A percentile compares a stretch with the other conserved stretches of the same genome.
These are phyloP conservation scores for Dendrobium nobile DNA, from an alignment of 106 monocot genomes.

Conservation along the genomic window DNA sequence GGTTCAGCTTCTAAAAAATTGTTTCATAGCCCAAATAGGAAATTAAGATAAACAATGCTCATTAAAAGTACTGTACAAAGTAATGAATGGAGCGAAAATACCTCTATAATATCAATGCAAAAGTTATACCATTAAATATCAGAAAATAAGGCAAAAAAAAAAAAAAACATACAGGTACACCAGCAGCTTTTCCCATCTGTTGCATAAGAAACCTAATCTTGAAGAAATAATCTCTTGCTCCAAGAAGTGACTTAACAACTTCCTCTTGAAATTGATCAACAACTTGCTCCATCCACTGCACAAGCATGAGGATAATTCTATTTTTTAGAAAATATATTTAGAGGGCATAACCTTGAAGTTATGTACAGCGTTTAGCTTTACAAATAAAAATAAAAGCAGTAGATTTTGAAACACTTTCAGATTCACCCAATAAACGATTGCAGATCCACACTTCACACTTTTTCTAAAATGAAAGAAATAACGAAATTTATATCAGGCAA, in stretches of 20 bases:
- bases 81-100: background rate
- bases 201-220: conserved; percentile 77
- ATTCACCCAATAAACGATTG: background rate
- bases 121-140: background rate
- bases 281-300: conserved; percentile 70
- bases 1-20: too few species aligned
- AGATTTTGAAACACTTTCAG: background rate
- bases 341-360: background rate
- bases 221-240: conserved; percentile 64
- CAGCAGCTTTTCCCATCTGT: conserved; percentile 76
- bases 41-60: background rate
- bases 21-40: too few species aligned
- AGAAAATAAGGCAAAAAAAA: background rate
- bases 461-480: too few species aligned
- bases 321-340: background rate
- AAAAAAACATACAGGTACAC: conserved; percentile 64
- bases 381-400: background rate
- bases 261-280: conserved; percentile 35
- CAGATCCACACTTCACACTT: too few species aligned
- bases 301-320: background rate
- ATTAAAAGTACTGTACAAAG: background rate
- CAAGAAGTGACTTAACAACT: conserved; percentile 56
- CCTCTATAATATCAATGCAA: background rate
- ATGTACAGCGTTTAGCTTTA: background rate
- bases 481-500: too few species aligned